These are phyloP conservation scores for Sordariomycetes sp. DNA, from an alignment of 2,329 filamentous ascomycete genomes.

Conservation along the genomic window DNA sequence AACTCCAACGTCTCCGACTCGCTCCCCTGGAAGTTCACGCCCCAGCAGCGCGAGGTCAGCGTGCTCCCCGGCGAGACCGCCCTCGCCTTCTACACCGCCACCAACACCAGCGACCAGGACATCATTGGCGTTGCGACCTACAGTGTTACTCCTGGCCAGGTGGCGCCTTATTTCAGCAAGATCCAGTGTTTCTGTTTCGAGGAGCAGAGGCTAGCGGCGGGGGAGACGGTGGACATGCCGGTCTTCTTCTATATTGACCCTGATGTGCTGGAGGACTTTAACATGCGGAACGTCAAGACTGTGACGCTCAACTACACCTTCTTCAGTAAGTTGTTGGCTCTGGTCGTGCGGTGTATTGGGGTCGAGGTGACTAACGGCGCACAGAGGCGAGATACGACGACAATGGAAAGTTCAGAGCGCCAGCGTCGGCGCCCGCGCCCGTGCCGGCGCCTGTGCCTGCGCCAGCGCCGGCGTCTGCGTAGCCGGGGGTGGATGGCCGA, in stretches of 20 bases:
- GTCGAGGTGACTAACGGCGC: slow-evolving; percentile 12
- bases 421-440: slow-evolving; percentile 9
- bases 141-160: slow-evolving; percentile 89
- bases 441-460: not conserved
- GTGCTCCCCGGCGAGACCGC: slow-evolving; percentile 94
- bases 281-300: slow-evolving; percentile 88
- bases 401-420: slow-evolving; percentile 28
- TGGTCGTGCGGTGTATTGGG: not conserved
- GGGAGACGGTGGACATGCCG: slow-evolving; percentile 98
- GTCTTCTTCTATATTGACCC: slow-evolving; percentile 99
- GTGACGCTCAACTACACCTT: slow-evolving; percentile 96
- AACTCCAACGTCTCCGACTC: slow-evolving; percentile 91
- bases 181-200: slow-evolving; percentile 99
- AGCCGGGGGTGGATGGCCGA: slow-evolving; percentile 13
- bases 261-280: slow-evolving; percentile 81
- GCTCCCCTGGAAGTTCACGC: slow-evolving; percentile 92
- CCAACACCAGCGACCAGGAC: slow-evolving; percentile 78
- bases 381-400: slow-evolving; percentile 32
- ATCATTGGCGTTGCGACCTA: slow-evolving; percentile 98
- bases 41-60: slow-evolving; percentile 91
- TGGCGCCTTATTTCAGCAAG: slow-evolving; percentile 96
- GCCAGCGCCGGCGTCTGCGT: not conserved
- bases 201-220: slow-evolving; percentile 84
- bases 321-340: slow-evolving; percentile 63
- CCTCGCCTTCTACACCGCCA: slow-evolving; percentile 93